Base-by-base conservation (phyloP, 345 rosid species). In the Melaleuca alternifolia region DNA sequence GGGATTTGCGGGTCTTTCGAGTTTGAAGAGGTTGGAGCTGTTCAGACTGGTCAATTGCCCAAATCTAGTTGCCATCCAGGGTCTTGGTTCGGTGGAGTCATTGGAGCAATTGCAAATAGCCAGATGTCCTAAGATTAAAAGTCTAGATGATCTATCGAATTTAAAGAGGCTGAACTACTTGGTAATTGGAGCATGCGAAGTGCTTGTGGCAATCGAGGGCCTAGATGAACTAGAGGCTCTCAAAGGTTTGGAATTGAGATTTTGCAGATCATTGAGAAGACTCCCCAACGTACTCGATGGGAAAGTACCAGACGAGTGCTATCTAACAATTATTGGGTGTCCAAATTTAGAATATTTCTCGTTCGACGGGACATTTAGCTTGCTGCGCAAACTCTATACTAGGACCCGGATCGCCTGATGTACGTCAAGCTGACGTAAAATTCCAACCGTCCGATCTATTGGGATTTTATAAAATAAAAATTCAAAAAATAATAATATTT, bases 231-330 rank as follows among this genome's bases (percentile, higher is more conserved):
- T 54, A 20, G 57, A 21, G 57, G 3, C 26, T 6, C 57, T 54
- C 4, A 7, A 7, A 54, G 1, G 3, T 1, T 20, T 54, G 24
- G 8, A 2, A 2, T 54, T 54, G 2, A 20, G 1, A 0, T 0
- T 1, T 53, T 20, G 56, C 10, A 18, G 23, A 20, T 53, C 56
- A 53, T 53, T 53, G 56, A 53, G 24, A 53, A 53, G 56, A 6
- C 18, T 53, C 56, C 8, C 23, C 20, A 53, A 20, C 15, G 10
- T 18, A 18, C 8, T 18, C 56, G 20, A 53, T 53, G 18, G 4
- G 23, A 53, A 53, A 20, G 7, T 53, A 20, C 56, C 24, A 53
- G 56, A 4, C 21, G 4, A 53, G 9, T 53, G 56, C 23, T 18
- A 2, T 18, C 8, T 18, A 53, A 53, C 3, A 2, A 7, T 53